Conservation (phyloP, 352 stramenopile genomes). For the Stramenopiles sp. region DNA sequence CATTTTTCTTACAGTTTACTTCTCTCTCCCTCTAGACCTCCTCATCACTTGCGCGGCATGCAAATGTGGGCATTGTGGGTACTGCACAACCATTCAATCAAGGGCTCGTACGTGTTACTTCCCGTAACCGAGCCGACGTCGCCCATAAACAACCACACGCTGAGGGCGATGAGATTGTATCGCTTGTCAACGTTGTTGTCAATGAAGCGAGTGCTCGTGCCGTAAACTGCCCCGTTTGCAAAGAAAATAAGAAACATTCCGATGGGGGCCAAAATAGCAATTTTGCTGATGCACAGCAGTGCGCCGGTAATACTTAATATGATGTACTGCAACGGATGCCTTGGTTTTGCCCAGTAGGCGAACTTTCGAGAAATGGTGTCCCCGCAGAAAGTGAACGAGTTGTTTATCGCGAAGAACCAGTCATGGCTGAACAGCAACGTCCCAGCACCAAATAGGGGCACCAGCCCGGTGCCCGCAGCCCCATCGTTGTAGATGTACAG, state of each 20-base stretch:
- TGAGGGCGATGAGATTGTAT: neutral
- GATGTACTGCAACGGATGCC: neutral
- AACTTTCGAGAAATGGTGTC: neutral
- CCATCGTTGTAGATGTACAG: neutral
- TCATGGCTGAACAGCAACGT: neutral
- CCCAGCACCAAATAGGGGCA: neutral
- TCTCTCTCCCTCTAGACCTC: no score
- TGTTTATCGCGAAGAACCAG: neutral
- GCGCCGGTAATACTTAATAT: neutral
- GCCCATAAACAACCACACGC: neutral
- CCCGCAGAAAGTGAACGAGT: neutral
- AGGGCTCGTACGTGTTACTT: neutral
- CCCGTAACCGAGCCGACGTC: neutral
- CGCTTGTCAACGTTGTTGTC: neutral
- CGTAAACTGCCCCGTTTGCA: neutral
- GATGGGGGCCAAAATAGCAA: neutral
- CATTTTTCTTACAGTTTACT: no score
- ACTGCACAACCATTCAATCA: neutral
- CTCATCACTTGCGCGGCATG: no score
- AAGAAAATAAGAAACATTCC: constrained; percentile 6
- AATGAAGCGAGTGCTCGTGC: neutral
- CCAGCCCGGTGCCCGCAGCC: neutral
- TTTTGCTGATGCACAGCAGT: neutral
- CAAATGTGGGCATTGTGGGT: neutral
- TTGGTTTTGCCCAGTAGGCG: constrained; percentile 2